phyloP scores from a whole-genome alignment of 495 filamentous ascomycete species.

The Penicillium paradoxum region DNA sequence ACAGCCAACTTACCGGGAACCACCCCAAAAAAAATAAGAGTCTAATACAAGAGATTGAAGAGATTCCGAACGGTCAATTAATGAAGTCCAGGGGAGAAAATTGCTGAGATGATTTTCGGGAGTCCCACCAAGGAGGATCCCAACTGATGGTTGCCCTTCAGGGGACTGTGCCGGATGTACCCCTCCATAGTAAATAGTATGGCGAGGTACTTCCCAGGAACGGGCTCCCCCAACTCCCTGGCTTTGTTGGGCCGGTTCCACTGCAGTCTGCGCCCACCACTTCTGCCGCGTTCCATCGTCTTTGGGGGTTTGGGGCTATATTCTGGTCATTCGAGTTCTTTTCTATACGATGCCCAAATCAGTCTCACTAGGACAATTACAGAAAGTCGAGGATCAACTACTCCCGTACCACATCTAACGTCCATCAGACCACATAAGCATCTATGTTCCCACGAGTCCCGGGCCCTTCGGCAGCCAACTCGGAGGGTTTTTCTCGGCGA shows the following conservation, averaged over 20 bases:
- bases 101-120: slow-evolving; percentile 20
- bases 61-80: not conserved
- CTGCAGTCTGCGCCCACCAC: slow-evolving; percentile 13
- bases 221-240: slow-evolving; percentile 16
- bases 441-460: slow-evolving; percentile 6
- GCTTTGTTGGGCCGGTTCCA: slow-evolving; percentile 27
- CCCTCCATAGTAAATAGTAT: slow-evolving; percentile 8
- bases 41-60: not conserved
- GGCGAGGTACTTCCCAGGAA: slow-evolving; percentile 11
- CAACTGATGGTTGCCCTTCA: slow-evolving; percentile 7
- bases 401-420: too few species aligned
- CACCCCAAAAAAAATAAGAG: slow-evolving; percentile 9
- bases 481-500: not conserved
- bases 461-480: not conserved
- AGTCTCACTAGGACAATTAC: too few species aligned
- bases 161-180: slow-evolving; percentile 7
- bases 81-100: slow-evolving; percentile 9
- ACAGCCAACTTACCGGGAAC: slow-evolving; percentile 16
- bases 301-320: too few species aligned
- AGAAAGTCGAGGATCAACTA: too few species aligned
- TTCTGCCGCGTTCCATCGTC: not conserved
- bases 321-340: not conserved
- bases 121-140: slow-evolving; percentile 20
- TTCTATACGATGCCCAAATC: too few species aligned
- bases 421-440: too few species aligned